A percentile compares a stretch with the other conserved stretches of the same genome.
Conservation (phyloP, 2,329 filamentous ascomycete genomes). For the Aspergillus hortae region DNA sequence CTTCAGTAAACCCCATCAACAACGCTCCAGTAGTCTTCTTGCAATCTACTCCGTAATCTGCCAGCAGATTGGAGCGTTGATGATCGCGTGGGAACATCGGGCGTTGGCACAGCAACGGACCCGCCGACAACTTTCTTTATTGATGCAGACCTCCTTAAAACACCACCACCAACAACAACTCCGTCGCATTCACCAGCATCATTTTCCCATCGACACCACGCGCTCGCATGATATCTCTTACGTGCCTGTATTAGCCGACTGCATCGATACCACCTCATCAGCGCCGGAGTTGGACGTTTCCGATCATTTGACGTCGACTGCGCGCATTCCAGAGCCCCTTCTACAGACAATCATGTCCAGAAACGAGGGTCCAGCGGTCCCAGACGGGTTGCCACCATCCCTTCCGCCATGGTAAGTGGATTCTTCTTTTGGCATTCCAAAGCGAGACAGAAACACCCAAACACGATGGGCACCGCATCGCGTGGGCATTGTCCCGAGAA, state of each 20-base stretch:
- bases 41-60: not conserved
- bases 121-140: not conserved
- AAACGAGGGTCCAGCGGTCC: slow-evolving; percentile 3
- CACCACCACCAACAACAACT: not conserved
- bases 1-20: no score
- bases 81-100: not conserved
- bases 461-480: not conserved
- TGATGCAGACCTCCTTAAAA: not conserved
- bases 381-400: not conserved
- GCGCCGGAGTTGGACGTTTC: no score
- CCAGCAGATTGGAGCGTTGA: not conserved
- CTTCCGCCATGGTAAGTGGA: slow-evolving; percentile 9
- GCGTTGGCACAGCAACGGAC: slow-evolving; percentile 23
- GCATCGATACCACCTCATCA: not conserved
- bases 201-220: not conserved
- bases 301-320: slow-evolving; percentile 2
- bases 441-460: not conserved
- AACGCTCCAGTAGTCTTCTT: no score
- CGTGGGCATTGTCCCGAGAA: not conserved
- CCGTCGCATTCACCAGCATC: no score
- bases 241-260: not conserved
- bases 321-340: not conserved
- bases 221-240: not conserved
- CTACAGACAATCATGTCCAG: slow-evolving; percentile 6
- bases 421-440: slow-evolving; percentile 1